Evolutionary conservation across 257 asterid genomes (phyloP).

Genomic region (Voacanga thouarsii): DNA sequence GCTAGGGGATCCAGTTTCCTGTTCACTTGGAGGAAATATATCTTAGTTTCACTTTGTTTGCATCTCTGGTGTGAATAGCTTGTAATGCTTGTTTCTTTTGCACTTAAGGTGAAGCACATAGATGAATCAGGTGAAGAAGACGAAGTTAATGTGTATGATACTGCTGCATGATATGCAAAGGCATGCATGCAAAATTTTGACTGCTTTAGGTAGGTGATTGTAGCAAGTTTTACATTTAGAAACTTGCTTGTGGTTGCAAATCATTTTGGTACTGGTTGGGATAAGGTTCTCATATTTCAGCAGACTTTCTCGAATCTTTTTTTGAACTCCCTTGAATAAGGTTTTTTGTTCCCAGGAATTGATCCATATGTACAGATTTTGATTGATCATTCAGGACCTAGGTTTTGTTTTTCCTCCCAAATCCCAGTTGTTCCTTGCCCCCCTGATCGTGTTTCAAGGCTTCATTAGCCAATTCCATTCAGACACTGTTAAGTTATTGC

Average conservation of each 20-base stretch:
- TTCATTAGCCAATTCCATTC: neutral
- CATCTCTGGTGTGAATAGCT: constrained; percentile 29
- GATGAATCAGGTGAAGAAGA: constrained; percentile 25
- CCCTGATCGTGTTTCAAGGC: neutral
- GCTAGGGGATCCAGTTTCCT: constrained; percentile 18
- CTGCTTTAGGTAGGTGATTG: constrained; percentile 40
- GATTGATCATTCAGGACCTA: constrained; percentile 23
- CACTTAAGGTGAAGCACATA: neutral
- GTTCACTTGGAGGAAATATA: constrained; percentile 21
- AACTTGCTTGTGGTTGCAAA: constrained; percentile 4
- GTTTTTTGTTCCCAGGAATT: constrained; percentile 18
- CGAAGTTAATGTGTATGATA: constrained; percentile 29
- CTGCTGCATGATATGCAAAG: constrained; percentile 44
- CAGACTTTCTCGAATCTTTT: constrained; percentile 18
- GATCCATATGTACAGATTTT: constrained; percentile 25
- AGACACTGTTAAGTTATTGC: neutral
- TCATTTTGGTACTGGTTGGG: constrained; percentile 15
- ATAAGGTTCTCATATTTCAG: constrained; percentile 21
- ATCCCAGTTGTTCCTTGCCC: neutral
- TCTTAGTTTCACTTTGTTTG: constrained; percentile 20
- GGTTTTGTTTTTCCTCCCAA: constrained; percentile 13
- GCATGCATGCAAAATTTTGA: constrained; percentile 43
- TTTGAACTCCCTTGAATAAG: constrained; percentile 26
- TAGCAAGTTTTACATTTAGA: constrained; percentile 23
- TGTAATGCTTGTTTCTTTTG: constrained; percentile 19